Evolutionary conservation across 805 yeast species (phyloP), one percentile per base, ranked within the genome.

Genomic region (Candida patagonica): DNA sequence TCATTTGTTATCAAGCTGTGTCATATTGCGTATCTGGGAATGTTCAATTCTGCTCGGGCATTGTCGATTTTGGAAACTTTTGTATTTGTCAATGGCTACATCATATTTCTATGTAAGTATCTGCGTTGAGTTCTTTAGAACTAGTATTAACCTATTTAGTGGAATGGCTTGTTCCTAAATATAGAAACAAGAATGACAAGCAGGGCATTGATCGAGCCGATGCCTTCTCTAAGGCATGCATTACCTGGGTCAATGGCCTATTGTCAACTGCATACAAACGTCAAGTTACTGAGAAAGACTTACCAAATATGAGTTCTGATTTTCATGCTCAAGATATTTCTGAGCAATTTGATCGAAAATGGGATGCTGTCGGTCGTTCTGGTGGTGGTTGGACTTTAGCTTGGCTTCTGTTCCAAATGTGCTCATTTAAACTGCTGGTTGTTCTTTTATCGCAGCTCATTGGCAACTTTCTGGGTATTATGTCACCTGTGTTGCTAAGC

Each of bases 401-500:
- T 6, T 57, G 63, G 56, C 80, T 88, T 0, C 48, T 86, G 15
- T 47, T 68, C 12, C 63, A 62, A 42, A 75, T 88, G 2, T 82
- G 80, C 61, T 92, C 89, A 31, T 53, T 56, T 1, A 75, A 74
- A 19, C 77, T 80, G 48, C 16, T 72, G 1, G 41, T 73, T 30
- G 88, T 83, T 8, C 84, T 80, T 38, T 42, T 68, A 4, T 81
- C 78, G 61, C 81, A 81, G 50, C 66, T 68, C 2, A 42, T 68
- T 19, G 83, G 80, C 54, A 95, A 87, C 63, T 48, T 70, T 20
- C 61, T 84, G 40, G 81, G 86, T 0, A 82, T 79, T 53, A 66
- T 71, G n/a, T 88, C 81, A 56, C 94, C 95, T 0, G 92, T 82
- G 50, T 57, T 84, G 16, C 61, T 85, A 40, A 68, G 79, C 44